These are phyloP conservation scores for Castanea crenata DNA, from an alignment of 306 rosid species.

Conservation along the genomic window DNA sequence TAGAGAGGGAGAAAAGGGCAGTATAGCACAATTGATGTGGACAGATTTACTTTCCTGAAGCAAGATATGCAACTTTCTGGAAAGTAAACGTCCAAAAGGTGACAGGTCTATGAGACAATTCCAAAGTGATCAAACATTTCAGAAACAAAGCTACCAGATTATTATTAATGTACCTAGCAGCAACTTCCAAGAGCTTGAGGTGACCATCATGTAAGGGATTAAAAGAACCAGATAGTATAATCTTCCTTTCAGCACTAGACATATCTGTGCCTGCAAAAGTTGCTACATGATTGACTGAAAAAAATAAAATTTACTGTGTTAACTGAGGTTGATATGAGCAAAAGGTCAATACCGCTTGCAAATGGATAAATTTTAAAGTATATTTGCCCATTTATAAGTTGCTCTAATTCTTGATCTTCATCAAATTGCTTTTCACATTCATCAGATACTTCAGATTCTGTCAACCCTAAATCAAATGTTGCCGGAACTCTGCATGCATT, in stretches of 20 bases:
- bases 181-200: constrained; percentile 81
- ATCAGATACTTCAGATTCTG: constrained; percentile 60
- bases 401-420: constrained; percentile 78
- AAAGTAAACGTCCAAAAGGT: not conserved
- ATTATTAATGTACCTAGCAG: constrained; percentile 58
- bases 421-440: constrained; percentile 56
- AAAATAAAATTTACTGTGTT: not conserved
- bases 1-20: not conserved
- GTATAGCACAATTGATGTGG: not conserved
- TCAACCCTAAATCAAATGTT: constrained; percentile 48
- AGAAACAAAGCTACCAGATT: not conserved
- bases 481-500: constrained; percentile 77
- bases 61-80: not conserved
- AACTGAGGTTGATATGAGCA: constrained; percentile 1
- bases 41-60: not conserved
- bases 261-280: constrained; percentile 35
- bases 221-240: constrained; percentile 86
- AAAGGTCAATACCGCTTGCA: constrained; percentile 55
- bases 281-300: not conserved
- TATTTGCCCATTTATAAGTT: constrained; percentile 73
- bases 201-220: constrained; percentile 91
- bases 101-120: not conserved
- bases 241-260: constrained; percentile 59
- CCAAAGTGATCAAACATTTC: constrained; percentile 6
- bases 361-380: constrained; percentile 79